Evolutionary conservation across 1,284 basidiomycete genomes (phyloP).

Genomic region (Chalciporus piperatoides): DNA sequence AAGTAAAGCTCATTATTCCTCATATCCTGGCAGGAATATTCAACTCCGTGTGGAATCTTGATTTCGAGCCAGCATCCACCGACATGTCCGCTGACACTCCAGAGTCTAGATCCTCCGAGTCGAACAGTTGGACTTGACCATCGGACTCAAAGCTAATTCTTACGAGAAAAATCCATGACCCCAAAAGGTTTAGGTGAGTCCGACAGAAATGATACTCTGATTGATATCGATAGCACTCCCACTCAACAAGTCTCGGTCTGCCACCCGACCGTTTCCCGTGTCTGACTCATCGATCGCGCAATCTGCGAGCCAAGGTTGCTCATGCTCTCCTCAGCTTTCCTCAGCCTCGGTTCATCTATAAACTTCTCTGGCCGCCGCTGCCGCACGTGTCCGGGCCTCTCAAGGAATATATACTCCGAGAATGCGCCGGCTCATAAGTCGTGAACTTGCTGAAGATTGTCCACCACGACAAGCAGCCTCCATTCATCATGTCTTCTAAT

Average conservation of each 20-base stretch:
- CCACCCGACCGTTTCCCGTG: neutral
- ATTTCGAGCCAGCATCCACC: too few relatives aligned
- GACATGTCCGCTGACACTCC: too few relatives aligned
- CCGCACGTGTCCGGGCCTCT: neutral
- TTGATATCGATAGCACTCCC: neutral
- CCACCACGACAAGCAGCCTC: neutral
- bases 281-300: neutral
- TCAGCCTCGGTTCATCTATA: neutral
- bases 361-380: neutral
- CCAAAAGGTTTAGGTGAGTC: neutral
- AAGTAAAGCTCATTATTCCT: neutral
- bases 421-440: neutral
- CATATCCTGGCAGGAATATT: neutral
- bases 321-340: neutral
- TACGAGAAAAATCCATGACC: too few relatives aligned
- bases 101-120: too few relatives aligned
- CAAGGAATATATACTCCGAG: slow-evolving; percentile 11
- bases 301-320: neutral
- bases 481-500: slow-evolving; percentile 16
- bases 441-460: neutral
- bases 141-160: too few relatives aligned
- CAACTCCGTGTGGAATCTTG: too few relatives aligned
- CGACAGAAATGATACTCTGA: neutral
- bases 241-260: too few relatives aligned
- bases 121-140: too few relatives aligned